phyloP scores from a whole-genome alignment of 495 filamentous ascomycete genomes.

The Aspergillus coremiiformis region DNA sequence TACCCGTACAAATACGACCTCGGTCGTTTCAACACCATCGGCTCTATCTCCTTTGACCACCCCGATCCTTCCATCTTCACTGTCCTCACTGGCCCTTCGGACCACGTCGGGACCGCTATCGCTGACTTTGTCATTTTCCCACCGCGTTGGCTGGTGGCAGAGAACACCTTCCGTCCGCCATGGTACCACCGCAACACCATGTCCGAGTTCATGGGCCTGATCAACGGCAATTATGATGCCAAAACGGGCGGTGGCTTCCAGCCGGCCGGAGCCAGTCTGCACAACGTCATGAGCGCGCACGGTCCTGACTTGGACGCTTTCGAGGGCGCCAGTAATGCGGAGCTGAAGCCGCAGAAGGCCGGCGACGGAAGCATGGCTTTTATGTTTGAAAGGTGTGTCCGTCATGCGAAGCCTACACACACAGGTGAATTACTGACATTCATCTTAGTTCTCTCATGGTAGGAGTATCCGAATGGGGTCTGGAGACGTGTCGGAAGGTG shows the following conservation, averaged over 20 bases:
- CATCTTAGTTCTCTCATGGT: conserved; percentile 72
- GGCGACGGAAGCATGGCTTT: conserved; percentile 60
- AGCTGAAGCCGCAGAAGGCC: conserved; percentile 51
- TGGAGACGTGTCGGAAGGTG: conserved; percentile 76
- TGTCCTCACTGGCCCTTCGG: conserved; percentile 69
- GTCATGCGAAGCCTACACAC: conserved; percentile 7
- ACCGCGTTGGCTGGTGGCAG: conserved; percentile 69
- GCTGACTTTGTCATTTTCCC: conserved; percentile 83
- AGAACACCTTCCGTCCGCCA: conserved; percentile 74
- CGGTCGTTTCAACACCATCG: conserved; percentile 70
- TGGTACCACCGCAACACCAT: conserved; percentile 80
- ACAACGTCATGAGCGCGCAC: conserved; percentile 59
- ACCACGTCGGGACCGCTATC: conserved; percentile 63
- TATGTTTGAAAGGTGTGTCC: conserved; percentile 55
- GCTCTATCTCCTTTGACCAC: conserved; percentile 68
- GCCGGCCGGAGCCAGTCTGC: conserved; percentile 53
- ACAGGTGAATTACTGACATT: conserved; percentile 3
- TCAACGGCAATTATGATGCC: conserved; percentile 60
- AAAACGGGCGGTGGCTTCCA: conserved; percentile 58
- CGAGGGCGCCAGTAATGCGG: conserved; percentile 51
- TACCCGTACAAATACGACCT: conserved; percentile 88
- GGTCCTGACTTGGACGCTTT: conserved; percentile 52
- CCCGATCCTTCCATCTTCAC: conserved; percentile 79
- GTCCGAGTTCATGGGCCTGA: conserved; percentile 55
- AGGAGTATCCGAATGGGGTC: conserved; percentile 85